Base-by-base conservation (phyloP, 129 eudicot species). In the Calendula officinalis region DNA sequence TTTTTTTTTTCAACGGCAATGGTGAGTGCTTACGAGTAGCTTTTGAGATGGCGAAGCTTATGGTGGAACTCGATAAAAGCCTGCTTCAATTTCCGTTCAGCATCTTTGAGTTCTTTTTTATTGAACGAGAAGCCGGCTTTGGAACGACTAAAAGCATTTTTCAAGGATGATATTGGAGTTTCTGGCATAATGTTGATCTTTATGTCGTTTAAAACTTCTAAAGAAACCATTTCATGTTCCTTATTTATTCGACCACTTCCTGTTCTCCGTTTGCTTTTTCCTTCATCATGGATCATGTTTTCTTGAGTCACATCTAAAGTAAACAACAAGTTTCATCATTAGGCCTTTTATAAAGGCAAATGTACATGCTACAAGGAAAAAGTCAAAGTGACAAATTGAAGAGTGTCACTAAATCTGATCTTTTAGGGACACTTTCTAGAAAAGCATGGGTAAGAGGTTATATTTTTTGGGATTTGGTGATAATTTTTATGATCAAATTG, bases 1-100 rank as follows among this genome's bases (percentile, higher is more conserved):
- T n/a, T n/a, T n/a, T n/a, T n/a, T n/a, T n/a, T n/a, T n/a, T n/a
- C n/a, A n/a, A n/a, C n/a, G n/a, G n/a, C n/a, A 39, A 27, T 48
- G 42, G 35, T 6, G 1, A 37, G 14, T n/a, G 42, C 63, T 7
- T 53, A 75, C 84, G 81, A 68, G 64, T 71, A 83, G 71, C 71
- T 75, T 63, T 83, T 79, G 3, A 83, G 66, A 36, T 62, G 81
- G 48, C 84, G 60, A 57, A 82, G 79, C 74, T 82, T 82, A 35
- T 40, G 74, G 56, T 78, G 59, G 38, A 82, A 82, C 53, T 67
- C 81, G n/a, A 79, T 40, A 27, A 82, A 78, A 30, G 81, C 88
- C 50, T 47, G 74, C 56, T 52, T 71, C 34, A 79, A 65, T 56
- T 75, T 74, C 17, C 63, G 51, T 55, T 78, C 80, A 12, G 76